Conservation (phyloP, 129 eudicot genomes). For the Arctium minus region DNA sequence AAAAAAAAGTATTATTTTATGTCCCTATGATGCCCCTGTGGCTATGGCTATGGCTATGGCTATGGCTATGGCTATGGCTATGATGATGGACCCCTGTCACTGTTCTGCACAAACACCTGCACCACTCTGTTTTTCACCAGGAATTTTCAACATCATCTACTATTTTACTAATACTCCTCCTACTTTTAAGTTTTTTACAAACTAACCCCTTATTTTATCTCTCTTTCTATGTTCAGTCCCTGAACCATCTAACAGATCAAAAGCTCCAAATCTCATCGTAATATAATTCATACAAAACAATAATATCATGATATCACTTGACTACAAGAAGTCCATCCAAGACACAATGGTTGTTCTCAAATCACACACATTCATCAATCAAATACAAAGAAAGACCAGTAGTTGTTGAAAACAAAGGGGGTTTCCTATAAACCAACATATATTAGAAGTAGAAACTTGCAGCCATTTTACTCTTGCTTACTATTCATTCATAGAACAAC, state of each 20-base stretch:
- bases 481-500: not conserved
- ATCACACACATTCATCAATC: not conserved
- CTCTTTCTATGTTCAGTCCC: not conserved
- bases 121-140: slow-evolving; percentile 19
- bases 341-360: not conserved
- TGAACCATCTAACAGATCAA: not conserved
- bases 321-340: not conserved
- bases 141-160: slow-evolving; percentile 33
- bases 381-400: not conserved
- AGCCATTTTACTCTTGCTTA: not conserved
- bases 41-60: not conserved
- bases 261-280: not conserved
- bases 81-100: not conserved
- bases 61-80: too few species aligned
- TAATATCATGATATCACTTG: not conserved
- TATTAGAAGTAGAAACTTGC: not conserved
- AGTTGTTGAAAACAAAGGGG: not conserved
- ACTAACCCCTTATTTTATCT: not conserved
- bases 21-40: not conserved
- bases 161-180: slow-evolving; percentile 6
- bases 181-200: not conserved
- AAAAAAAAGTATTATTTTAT: not conserved
- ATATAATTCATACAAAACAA: not conserved
- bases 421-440: not conserved
- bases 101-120: slow-evolving; percentile 34